These are phyloP conservation scores for Myochromella boudieri DNA, from an alignment of 768 basidiomycete species.

Conservation along the genomic window DNA sequence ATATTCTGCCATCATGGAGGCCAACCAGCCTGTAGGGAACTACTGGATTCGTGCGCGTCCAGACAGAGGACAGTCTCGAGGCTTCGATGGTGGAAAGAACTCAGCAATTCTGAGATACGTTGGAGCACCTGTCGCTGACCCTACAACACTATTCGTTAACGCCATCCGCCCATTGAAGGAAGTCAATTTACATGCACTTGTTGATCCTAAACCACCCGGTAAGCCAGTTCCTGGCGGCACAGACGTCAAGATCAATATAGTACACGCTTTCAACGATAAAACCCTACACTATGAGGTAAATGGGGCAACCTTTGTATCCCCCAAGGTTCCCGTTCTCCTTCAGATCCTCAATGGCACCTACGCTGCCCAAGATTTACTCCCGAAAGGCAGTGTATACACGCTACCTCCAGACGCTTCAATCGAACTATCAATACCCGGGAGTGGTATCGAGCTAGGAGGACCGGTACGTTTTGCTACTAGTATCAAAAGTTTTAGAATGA, in stretches of 20 bases:
- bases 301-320: constrained; percentile 29
- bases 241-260: constrained; percentile 39
- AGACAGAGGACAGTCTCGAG: constrained; percentile 16
- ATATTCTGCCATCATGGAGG: constrained; percentile 36
- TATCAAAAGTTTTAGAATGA: not conserved
- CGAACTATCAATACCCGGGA: constrained; percentile 44
- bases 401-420: constrained; percentile 46
- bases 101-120: constrained; percentile 52
- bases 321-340: constrained; percentile 40
- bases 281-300: constrained; percentile 27
- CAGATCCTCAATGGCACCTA: constrained; percentile 49
- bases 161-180: constrained; percentile 17
- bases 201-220: constrained; percentile 29
- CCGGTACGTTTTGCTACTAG: constrained; percentile 23
- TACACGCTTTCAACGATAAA: constrained; percentile 19
- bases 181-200: constrained; percentile 29
- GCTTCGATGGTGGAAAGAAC: constrained; percentile 39
- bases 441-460: constrained; percentile 23
- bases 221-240: constrained; percentile 35
- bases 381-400: constrained; percentile 39
- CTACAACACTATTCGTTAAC: constrained; percentile 30
- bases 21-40: constrained; percentile 45
- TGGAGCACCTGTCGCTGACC: constrained; percentile 45
- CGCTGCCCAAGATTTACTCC: constrained; percentile 38
- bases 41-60: constrained; percentile 47